These are phyloP conservation scores for Coniosporium apollinis DNA, from an alignment of 495 filamentous ascomycete genomes.

Conservation along the genomic window DNA sequence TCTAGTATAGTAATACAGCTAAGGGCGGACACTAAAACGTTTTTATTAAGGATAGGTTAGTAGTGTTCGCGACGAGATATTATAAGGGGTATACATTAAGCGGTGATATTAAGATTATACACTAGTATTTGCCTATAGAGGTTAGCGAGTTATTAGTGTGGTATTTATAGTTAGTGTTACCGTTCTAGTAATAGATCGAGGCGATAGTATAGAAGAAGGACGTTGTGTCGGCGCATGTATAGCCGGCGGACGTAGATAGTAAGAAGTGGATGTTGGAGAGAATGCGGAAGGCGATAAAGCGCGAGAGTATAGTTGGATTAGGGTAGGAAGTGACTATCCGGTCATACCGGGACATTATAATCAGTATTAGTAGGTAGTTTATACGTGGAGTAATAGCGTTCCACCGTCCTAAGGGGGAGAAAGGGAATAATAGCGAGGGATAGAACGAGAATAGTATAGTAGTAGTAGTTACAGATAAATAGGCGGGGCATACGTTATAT, in stretches of 20 bases:
- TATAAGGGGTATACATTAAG: slow-evolving; percentile 5
- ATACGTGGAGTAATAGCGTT: too few species aligned
- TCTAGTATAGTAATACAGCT: slow-evolving; percentile 6
- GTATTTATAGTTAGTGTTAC: slow-evolving; percentile 9
- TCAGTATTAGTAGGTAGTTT: too few species aligned
- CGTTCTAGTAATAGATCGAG: not conserved
- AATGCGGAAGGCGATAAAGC: too few species aligned
- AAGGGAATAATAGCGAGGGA: too few species aligned
- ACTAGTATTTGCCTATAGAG: slow-evolving; percentile 10
- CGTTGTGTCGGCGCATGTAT: not conserved
- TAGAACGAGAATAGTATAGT: too few species aligned
- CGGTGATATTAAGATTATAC: slow-evolving; percentile 6
- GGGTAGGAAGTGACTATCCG: too few species aligned
- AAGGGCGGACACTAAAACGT: slow-evolving; percentile 1
- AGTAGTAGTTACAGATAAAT: too few species aligned
- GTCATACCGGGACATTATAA: too few species aligned
- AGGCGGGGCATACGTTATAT: not conserved
- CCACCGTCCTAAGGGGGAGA: too few species aligned
- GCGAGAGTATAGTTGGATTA: too few species aligned
- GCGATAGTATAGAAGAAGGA: slow-evolving; percentile 1
- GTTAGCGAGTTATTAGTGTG: slow-evolving; percentile 7
- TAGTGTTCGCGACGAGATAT: slow-evolving; percentile 7
- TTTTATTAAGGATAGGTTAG: slow-evolving; percentile 4
- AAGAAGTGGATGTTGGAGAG: not conserved
- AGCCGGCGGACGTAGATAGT: not conserved